Conservation (phyloP, 352 stramenopile genomes). For the Plasmopara muralis region DNA sequence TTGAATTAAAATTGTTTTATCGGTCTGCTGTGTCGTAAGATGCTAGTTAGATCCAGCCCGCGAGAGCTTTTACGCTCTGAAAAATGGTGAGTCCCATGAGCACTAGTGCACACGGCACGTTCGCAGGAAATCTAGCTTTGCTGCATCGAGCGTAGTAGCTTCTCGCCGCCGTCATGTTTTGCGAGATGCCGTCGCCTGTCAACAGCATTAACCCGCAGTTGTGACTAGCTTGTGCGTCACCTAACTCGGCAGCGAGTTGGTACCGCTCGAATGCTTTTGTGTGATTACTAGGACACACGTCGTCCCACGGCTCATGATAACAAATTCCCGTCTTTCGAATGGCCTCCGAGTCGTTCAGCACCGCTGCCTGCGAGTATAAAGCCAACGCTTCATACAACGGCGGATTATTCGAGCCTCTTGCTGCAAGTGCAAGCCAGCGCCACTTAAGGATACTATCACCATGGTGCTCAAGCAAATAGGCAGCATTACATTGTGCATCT, state of each 20-base stretch:
- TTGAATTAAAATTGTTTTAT: too few relatives aligned
- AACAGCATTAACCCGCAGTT: conserved; percentile 54
- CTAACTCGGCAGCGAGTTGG: conserved; percentile 38
- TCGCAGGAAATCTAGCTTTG: conserved; percentile 45
- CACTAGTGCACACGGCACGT: conserved; percentile 50
- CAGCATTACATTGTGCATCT: conserved; percentile 59
- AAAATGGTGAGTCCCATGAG: conserved; percentile 30
- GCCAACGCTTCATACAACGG: conserved; percentile 40
- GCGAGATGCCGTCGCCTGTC: conserved; percentile 37
- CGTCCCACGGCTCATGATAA: conserved; percentile 53
- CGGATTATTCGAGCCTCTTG: conserved; percentile 4
- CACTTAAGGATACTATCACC: conserved; percentile 37
- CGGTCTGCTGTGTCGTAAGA: too few relatives aligned
- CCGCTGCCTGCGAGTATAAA: conserved; percentile 46
- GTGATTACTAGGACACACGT: conserved; percentile 47
- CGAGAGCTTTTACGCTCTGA: conserved; percentile 5
- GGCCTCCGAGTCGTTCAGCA: conserved; percentile 64
- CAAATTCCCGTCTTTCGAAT: conserved; percentile 61
- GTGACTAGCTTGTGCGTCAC: conserved; percentile 57
- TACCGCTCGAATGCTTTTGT: conserved; percentile 51
- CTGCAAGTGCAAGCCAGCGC: conserved; percentile 19
- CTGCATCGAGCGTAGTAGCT: conserved; percentile 49
- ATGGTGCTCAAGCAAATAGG: conserved; percentile 61
- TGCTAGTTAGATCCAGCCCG: conserved; percentile 7
- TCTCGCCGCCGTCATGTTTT: conserved; percentile 35